Evolutionary conservation across 257 asterid species (phyloP).

Genomic region (Lavandula angustifolia): DNA sequence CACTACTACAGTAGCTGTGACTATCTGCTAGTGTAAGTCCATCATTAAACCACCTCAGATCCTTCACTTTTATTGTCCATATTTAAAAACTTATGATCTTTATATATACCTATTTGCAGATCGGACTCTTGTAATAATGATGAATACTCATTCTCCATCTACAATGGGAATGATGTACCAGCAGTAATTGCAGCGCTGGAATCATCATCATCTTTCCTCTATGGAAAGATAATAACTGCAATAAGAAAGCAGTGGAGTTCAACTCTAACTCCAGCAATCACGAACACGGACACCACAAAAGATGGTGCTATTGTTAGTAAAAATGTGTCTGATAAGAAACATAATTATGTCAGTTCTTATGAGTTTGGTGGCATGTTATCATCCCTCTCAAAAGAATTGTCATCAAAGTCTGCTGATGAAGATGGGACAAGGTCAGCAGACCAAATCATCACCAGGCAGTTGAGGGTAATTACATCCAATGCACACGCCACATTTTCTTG

Average conservation of each 20-base stretch:
- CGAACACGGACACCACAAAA: too few species aligned
- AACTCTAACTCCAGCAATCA: conserved; percentile 25
- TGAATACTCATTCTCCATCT: conserved; percentile 50
- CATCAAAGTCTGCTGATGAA: conserved; percentile 44
- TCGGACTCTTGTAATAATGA: conserved; percentile 49
- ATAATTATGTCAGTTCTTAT: conserved; percentile 56
- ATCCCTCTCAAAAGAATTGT: conserved; percentile 45
- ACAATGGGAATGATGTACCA: conserved; percentile 57
- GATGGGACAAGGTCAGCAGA: conserved; percentile 47
- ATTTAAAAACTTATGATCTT: neutral
- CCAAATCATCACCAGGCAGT: conserved; percentile 59
- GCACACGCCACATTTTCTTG: conserved; percentile 54
- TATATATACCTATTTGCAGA: conserved; percentile 47
- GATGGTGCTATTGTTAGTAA: neutral
- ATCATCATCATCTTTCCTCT: conserved; percentile 37
- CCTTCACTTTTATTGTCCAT: too few species aligned
- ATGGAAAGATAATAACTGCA: conserved; percentile 43
- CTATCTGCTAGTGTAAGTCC: conserved; percentile 85
- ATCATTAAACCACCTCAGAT: too few species aligned
- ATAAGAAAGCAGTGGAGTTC: conserved; percentile 55
- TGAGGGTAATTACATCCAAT: conserved; percentile 55
- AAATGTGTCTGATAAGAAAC: too few species aligned
- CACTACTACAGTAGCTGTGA: conserved; percentile 66
- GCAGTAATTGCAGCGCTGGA: conserved; percentile 58
- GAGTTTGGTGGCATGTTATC: conserved; percentile 64